A percentile compares a stretch with the other conserved stretches of the same genome.
phyloP scores from a whole-genome alignment of 2,329 filamentous ascomycete species.

The Boeremia lycopersici region DNA sequence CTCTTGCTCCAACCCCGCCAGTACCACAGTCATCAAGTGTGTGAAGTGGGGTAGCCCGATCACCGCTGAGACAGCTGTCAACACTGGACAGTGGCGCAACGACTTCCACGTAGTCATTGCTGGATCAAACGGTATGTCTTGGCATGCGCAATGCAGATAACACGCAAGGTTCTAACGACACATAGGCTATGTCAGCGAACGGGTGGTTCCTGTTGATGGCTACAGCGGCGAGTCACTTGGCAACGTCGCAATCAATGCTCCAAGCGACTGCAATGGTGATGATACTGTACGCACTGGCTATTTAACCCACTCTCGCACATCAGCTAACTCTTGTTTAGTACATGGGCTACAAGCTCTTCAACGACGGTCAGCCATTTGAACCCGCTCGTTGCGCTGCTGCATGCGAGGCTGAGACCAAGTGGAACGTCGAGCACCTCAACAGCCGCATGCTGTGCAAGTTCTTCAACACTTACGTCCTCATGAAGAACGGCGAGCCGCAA shows the following conservation, averaged over 20 bases:
- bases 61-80: background rate
- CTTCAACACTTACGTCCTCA: slow-evolving; percentile 7
- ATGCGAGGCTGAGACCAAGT: background rate
- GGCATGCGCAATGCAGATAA: background rate
- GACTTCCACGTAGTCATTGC: slow-evolving; percentile 2
- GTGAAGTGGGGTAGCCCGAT: background rate
- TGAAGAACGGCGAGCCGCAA: background rate
- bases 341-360: background rate
- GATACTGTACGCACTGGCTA: background rate
- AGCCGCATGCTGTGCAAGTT: background rate
- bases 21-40: slow-evolving; percentile 2
- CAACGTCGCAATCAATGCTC: background rate
- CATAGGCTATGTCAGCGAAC: background rate
- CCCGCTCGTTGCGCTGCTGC: background rate
- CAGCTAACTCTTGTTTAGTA: background rate
- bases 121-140: background rate
- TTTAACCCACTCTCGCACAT: background rate
- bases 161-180: background rate
- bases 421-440: background rate
- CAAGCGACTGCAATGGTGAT: background rate
- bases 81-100: background rate
- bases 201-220: background rate
- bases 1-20: background rate
- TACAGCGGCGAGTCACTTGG: background rate
- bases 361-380: background rate